These are phyloP conservation scores for Onygenales sp. DNA, from an alignment of 2,329 filamentous ascomycete species.

Conservation along the genomic window DNA sequence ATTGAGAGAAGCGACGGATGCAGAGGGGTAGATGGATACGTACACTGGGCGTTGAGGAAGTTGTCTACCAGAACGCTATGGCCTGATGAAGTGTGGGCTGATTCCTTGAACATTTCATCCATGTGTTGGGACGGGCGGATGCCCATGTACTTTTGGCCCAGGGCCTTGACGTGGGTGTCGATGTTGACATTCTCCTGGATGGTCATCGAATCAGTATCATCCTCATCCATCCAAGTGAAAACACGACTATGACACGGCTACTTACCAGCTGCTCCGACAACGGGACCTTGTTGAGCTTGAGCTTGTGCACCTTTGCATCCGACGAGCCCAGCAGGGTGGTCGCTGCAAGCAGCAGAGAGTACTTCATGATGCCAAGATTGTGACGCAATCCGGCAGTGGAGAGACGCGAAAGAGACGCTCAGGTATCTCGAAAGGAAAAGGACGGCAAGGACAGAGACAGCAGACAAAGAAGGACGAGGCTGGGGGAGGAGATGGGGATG, in stretches of 20 bases:
- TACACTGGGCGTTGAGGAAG: conserved; percentile 98
- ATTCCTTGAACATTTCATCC: conserved; percentile 71
- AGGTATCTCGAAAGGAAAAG: background rate
- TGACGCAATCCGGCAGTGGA: background rate
- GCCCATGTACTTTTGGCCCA: conserved; percentile 96
- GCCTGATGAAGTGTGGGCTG: conserved; percentile 53
- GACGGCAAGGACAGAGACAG: background rate
- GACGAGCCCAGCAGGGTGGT: conserved; percentile 73
- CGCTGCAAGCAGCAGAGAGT: conserved; percentile 66
- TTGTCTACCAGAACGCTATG: conserved; percentile 89
- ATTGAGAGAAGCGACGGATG: background rate
- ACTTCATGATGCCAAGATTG: conserved; percentile 60
- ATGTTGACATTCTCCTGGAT: conserved; percentile 65
- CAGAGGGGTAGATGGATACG: conserved; percentile 25
- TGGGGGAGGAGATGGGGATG: background rate
- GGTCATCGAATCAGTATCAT: background rate
- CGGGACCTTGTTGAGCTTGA: conserved; percentile 96
- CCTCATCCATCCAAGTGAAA: background rate
- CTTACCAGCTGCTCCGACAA: conserved; percentile 84
- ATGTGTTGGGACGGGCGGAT: conserved; percentile 58
- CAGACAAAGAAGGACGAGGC: background rate
- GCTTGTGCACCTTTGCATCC: conserved; percentile 81
- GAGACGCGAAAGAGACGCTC: background rate
- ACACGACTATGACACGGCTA: conserved; percentile 29
- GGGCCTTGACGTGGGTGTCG: conserved; percentile 66